Base-by-base conservation (phyloP, 495 filamentous ascomycete genomes). In the Daldinia concentrica region DNA sequence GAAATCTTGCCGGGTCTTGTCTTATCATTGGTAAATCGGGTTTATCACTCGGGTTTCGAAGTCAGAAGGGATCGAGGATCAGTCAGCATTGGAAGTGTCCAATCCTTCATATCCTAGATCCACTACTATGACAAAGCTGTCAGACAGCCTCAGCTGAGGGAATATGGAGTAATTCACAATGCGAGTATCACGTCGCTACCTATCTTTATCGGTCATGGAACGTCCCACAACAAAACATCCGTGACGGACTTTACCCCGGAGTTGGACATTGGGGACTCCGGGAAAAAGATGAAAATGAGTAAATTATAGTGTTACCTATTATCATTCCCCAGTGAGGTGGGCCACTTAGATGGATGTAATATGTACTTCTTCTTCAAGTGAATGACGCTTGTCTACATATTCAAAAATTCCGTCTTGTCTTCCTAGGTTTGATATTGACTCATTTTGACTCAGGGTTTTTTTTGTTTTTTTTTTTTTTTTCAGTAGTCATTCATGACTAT, bases 261-360 rank as follows among this genome's bases (percentile, higher is more conserved):
- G 66, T 66, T 73, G 32, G 51, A 62, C 55, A 69, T 69, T 73
- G 71, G 71, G 71, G 71, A 73, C 39, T 73, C 71, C 71, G 71
- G 70, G 32, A 68, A 68, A 68, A 68, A 39, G 2, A 65, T 66
- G 48, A 17, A 52, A 51, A 45, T 62, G 29, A 60, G 55, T 56
- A 36, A 58, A 63, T 64, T 68, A 57, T 45, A 36, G 22, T 30
- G 27, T 17, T 37, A 14, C 14, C 48, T 36, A 17, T 14, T 34
- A 34, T 57, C 39, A 68, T 65, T 68, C 54, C 64, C 48, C 61
- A 60, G 64, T 65, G 52, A n/a, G 50, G 19, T 63, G 39, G 70
- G 43, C 56, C 41, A 62, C 65, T 52, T 36, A 30, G 61, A 62
- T 19, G 52, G 65, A 43, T 58, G 27, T 6, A 48, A 48, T 11